phyloP scores from a whole-genome alignment of 2,329 filamentous ascomycete genomes.

The Sclerotiophoma versabilis region DNA sequence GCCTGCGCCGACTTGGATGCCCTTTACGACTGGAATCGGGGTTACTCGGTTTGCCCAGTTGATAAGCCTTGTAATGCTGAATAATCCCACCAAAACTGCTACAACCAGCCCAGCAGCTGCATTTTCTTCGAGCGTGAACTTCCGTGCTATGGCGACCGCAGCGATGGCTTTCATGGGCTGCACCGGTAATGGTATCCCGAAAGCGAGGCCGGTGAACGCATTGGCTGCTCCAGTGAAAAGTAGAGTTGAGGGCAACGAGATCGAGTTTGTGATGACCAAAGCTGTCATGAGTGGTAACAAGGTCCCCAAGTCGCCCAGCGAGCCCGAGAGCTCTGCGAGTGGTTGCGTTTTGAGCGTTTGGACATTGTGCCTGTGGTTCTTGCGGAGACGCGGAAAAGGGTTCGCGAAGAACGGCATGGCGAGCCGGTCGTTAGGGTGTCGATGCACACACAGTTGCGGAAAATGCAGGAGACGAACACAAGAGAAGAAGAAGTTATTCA shows the following conservation, averaged over 20 bases:
- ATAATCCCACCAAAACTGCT: constrained; percentile 72
- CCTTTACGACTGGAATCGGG: constrained; percentile 88
- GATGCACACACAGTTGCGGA: not conserved
- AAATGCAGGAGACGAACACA: not conserved
- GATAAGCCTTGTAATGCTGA: constrained; percentile 82
- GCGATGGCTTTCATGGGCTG: constrained; percentile 93
- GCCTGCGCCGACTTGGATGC: constrained; percentile 92
- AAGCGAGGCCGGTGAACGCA: constrained; percentile 78
- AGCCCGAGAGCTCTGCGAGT: constrained; percentile 82
- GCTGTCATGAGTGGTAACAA: constrained; percentile 89
- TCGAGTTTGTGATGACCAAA: constrained; percentile 76
- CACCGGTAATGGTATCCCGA: constrained; percentile 89
- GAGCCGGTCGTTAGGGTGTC: not conserved
- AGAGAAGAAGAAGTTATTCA: not conserved
- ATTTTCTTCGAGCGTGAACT: constrained; percentile 72
- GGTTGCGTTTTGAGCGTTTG: constrained; percentile 63
- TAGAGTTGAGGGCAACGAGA: constrained; percentile 82
- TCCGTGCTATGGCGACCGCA: constrained; percentile 79
- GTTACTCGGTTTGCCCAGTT: constrained; percentile 75
- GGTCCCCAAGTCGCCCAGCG: constrained; percentile 87
- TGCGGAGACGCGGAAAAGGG: constrained; percentile 39
- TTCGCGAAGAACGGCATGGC: constrained; percentile 31
- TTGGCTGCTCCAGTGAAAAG: constrained; percentile 91
- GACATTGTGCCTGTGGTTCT: constrained; percentile 58
- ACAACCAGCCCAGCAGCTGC: constrained; percentile 87